A percentile compares a stretch with the other conserved stretches of the same genome.
These are phyloP conservation scores for Colletotrichum salicis DNA, from an alignment of 2,329 filamentous ascomycete species.

Conservation along the genomic window DNA sequence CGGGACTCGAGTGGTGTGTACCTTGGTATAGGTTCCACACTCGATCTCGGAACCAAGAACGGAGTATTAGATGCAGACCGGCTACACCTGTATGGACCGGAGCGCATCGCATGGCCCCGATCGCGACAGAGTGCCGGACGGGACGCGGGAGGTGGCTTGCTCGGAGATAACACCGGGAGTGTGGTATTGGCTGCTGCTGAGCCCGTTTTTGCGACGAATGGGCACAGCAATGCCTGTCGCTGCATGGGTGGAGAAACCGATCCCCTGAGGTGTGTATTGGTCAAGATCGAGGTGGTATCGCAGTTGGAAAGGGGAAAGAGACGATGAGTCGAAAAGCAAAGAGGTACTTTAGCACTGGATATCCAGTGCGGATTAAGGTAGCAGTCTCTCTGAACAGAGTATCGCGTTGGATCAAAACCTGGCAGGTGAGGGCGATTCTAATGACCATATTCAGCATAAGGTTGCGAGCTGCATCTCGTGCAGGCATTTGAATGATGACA, in stretches of 20 bases:
- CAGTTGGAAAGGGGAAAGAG: constrained; percentile 22
- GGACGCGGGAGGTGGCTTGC: constrained; percentile 3
- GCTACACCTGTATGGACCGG: neutral
- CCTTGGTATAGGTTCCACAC: neutral
- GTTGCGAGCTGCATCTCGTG: constrained; percentile 19
- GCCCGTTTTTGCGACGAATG: neutral
- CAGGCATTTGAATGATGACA: constrained; percentile 1
- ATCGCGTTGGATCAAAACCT: constrained; percentile 1
- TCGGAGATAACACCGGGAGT: constrained; percentile 19
- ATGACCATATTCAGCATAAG: neutral
- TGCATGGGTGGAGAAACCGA: constrained; percentile 3
- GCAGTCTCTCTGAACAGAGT: neutral
- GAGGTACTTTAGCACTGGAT: neutral
- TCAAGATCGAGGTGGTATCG: constrained; percentile 23
- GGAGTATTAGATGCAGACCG: constrained; percentile 3
- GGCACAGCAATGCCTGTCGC: constrained; percentile 1
- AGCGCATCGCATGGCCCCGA: constrained; percentile 14
- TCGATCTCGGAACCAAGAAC: constrained; percentile 8
- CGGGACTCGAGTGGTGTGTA: neutral
- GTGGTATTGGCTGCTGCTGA: neutral
- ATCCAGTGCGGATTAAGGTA: neutral
- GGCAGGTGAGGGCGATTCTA: neutral
- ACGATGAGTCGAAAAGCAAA: constrained; percentile 30
- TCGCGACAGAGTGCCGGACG: constrained; percentile 19
- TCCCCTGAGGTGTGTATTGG: constrained; percentile 15